Evolutionary conservation across 2,329 filamentous ascomycete genomes (phyloP).

Genomic region (Arthrinium phaeospermum): DNA sequence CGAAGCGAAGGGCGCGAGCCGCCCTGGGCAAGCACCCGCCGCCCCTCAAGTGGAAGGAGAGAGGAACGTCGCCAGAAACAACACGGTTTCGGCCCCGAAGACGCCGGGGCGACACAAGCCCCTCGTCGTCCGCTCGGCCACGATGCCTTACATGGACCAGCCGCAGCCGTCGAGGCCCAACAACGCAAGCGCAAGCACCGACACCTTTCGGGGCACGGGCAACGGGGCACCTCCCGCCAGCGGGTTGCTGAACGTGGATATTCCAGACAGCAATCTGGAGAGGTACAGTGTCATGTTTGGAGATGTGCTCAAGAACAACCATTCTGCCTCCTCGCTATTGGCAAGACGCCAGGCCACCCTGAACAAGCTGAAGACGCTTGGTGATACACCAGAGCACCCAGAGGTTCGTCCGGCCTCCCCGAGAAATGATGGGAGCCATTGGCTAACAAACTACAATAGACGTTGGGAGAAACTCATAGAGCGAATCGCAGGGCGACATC

Average conservation of each 20-base stretch:
- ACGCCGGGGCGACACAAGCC: slow-evolving; percentile 44
- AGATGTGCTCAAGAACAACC: slow-evolving; percentile 63
- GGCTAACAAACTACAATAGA: background rate
- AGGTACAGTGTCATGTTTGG: slow-evolving; percentile 95
- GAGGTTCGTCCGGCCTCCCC: background rate
- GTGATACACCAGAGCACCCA: background rate
- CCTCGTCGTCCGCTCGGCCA: slow-evolving; percentile 42
- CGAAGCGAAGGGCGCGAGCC: slow-evolving; percentile 29
- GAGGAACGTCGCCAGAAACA: slow-evolving; percentile 38
- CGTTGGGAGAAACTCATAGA: background rate
- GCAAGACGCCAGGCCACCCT: slow-evolving; percentile 64
- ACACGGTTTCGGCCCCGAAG: slow-evolving; percentile 41
- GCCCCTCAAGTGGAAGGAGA: slow-evolving; percentile 24
- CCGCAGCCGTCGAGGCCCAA: slow-evolving; percentile 23
- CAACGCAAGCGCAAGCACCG: slow-evolving; percentile 22
- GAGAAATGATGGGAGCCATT: background rate
- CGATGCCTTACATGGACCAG: slow-evolving; percentile 41
- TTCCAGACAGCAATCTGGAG: slow-evolving; percentile 81
- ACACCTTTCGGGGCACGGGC: slow-evolving; percentile 17
- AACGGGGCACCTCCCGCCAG: slow-evolving; percentile 28
- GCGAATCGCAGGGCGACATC: slow-evolving; percentile 52
- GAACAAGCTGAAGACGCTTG: slow-evolving; percentile 52
- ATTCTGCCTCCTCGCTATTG: slow-evolving; percentile 50
- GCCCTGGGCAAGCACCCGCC: slow-evolving; percentile 26
- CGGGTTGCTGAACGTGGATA: slow-evolving; percentile 72